Evolutionary conservation across 768 basidiomycete species (phyloP), one percentile per base, ranked within the genome.

Genomic region (Suillus hirtellus): DNA sequence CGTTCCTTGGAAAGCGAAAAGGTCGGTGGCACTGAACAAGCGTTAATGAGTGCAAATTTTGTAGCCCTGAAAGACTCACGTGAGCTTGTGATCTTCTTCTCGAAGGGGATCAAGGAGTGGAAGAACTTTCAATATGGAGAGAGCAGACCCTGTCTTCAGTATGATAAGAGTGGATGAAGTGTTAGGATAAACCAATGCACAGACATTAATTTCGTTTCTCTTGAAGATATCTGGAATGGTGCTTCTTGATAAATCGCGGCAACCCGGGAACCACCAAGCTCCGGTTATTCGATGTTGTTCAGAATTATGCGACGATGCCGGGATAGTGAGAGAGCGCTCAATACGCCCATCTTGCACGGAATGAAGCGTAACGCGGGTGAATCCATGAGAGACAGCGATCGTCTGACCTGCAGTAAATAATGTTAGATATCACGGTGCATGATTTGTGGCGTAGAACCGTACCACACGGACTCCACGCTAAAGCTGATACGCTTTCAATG

Each of bases 391-490:
- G 19, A 92, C 82, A 19, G 89, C 91, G 64, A 95, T 83, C 54
- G 81, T 86, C 75, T 89, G 88, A 59, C 87, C 87, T 89, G 69
- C 40, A 60, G 38, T 52, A 64, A 24, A 21, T 59, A 31, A 17
- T 27, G 40, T 69, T 64, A 66, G 61, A 35, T 14, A 44, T 46
- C 47, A 43, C 15, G 12, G 19, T 35, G 34, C 40, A 19, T 59
- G n/a, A 37, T 50, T 61, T 27, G 19, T 27, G 37, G 61, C 27
- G 12, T 63, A 54, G 37, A 65, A 47, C 56, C 75, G 62, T 77
- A 92, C 93, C 90, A 73, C 89, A 90, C 3, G 93, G 92, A 74
- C 91, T 92, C 93, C 92, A 95, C 14, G 84, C 84, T 38, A 94
- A 69, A 53, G 79, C 86, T 49, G 83, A 79, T 35, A 90, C 82